Conservation (phyloP, 495 filamentous ascomycete species). For the Pyrenula aspistea region DNA sequence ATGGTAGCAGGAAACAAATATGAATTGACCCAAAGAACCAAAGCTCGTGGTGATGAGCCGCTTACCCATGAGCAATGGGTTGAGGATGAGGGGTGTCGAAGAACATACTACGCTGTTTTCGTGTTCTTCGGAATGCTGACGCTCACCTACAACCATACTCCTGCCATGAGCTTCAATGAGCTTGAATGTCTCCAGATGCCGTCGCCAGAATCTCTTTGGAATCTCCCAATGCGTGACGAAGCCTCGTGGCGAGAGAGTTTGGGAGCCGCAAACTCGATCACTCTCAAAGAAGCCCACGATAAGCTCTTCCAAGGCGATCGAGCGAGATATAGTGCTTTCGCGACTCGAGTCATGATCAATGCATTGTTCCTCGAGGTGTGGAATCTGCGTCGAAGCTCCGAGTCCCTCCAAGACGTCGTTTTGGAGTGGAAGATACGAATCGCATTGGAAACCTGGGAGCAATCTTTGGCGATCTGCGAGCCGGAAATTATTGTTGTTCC, state of each 20-base stretch:
- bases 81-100: conserved; percentile 89
- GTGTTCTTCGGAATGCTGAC: conserved; percentile 97
- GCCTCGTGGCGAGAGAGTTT: conserved; percentile 71
- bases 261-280: conserved; percentile 55
- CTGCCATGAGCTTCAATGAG: conserved; percentile 94
- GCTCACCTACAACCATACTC: conserved; percentile 94
- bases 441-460: conserved; percentile 96
- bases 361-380: conserved; percentile 96
- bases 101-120: conserved; percentile 98
- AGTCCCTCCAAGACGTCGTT: conserved; percentile 90
- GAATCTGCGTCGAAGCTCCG: conserved; percentile 95
- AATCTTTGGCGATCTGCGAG: conserved; percentile 86
- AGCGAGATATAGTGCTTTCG: conserved; percentile 91
- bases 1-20: conserved; percentile 98
- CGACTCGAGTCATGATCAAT: conserved; percentile 97
- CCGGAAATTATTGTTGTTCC: conserved; percentile 83
- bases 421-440: conserved; percentile 97
- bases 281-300: conserved; percentile 88
- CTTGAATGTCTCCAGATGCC: conserved; percentile 88
- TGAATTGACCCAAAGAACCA: conserved; percentile 82
- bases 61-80: conserved; percentile 88
- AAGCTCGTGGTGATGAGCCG: conserved; percentile 66
- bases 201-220: conserved; percentile 92
- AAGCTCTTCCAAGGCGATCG: conserved; percentile 88
- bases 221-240: conserved; percentile 68